Conservation (phyloP, 1,139 yeast species). For the Magnusiomyces tetraspermus region DNA sequence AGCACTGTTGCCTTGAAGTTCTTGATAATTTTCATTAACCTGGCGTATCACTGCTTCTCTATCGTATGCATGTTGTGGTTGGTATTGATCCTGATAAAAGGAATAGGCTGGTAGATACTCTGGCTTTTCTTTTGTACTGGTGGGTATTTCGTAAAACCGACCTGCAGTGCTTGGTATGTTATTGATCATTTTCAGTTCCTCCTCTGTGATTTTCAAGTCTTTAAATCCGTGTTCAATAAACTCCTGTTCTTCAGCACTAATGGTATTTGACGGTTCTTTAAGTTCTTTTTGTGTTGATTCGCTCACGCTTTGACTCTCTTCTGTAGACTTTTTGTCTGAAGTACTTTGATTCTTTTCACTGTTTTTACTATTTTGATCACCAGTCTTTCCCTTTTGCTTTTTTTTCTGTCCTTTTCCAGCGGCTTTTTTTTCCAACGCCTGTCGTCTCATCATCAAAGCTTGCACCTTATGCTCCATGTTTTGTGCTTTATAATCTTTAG, state of each 20-base stretch:
- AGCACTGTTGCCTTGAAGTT: neutral
- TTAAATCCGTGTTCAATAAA: neutral
- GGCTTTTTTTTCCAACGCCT: constrained; percentile 19
- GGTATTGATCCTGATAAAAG: neutral
- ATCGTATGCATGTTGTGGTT: neutral
- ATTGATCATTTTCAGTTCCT: neutral
- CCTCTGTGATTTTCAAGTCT: neutral
- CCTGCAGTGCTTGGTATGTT: neutral
- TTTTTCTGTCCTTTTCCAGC: constrained; percentile 8
- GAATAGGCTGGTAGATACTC: constrained; percentile 1
- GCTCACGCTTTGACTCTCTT: too few relatives aligned
- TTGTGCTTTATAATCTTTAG: constrained; percentile 14
- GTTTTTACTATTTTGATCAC: neutral
- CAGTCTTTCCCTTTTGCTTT: constrained; percentile 5
- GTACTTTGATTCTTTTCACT: neutral
- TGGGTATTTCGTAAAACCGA: neutral
- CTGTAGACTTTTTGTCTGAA: too few relatives aligned
- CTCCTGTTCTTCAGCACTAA: neutral
- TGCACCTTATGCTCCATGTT: constrained; percentile 18
- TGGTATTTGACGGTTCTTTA: too few relatives aligned
- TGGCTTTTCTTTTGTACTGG: neutral
- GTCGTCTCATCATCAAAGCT: constrained; percentile 20
- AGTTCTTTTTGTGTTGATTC: too few relatives aligned
- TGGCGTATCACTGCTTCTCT: neutral
- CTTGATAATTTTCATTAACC: neutral